These are phyloP conservation scores for Myotisia sp. DNA, from an alignment of 2,329 filamentous ascomycete genomes.

Conservation along the genomic window DNA sequence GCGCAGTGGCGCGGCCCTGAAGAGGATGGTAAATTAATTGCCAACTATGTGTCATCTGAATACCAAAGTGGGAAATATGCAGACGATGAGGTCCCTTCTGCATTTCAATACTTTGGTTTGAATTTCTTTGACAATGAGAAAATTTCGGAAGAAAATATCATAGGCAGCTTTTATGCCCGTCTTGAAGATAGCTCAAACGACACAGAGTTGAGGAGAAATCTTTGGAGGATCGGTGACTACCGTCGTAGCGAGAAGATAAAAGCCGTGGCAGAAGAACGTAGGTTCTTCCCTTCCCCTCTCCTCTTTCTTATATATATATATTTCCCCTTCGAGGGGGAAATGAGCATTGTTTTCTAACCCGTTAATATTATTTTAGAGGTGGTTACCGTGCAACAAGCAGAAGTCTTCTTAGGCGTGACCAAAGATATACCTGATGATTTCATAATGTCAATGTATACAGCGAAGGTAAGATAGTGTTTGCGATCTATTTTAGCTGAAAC, in stretches of 20 bases:
- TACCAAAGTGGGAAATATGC: conserved; percentile 46
- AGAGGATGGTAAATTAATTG: conserved; percentile 40
- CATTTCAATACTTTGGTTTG: conserved; percentile 48
- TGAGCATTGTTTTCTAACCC: not conserved
- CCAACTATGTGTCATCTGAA: conserved; percentile 43
- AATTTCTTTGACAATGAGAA: conserved; percentile 27
- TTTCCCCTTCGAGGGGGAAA: too few relatives aligned
- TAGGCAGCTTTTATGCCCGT: conserved; percentile 46
- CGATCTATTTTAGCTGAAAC: not conserved
- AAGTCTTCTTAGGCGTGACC: conserved; percentile 45
- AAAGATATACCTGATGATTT: conserved; percentile 41
- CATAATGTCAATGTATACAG: conserved; percentile 41
- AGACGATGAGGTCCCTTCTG: conserved; percentile 41
- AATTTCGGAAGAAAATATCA: conserved; percentile 45
- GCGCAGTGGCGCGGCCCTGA: conserved; percentile 35
- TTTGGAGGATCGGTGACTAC: conserved; percentile 47
- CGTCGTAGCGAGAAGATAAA: conserved; percentile 45
- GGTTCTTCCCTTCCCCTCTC: conserved; percentile 11
- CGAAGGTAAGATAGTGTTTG: conserved; percentile 34
- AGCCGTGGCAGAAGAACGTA: conserved; percentile 42
- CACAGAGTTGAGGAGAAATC: conserved; percentile 40
- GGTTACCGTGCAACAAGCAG: conserved; percentile 49
- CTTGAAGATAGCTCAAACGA: conserved; percentile 43
- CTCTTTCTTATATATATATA: not conserved
- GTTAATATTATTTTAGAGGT: conserved; percentile 27